Evolutionary conservation across 768 basidiomycete species (phyloP).

Genomic region (Tephrocybe rancida): DNA sequence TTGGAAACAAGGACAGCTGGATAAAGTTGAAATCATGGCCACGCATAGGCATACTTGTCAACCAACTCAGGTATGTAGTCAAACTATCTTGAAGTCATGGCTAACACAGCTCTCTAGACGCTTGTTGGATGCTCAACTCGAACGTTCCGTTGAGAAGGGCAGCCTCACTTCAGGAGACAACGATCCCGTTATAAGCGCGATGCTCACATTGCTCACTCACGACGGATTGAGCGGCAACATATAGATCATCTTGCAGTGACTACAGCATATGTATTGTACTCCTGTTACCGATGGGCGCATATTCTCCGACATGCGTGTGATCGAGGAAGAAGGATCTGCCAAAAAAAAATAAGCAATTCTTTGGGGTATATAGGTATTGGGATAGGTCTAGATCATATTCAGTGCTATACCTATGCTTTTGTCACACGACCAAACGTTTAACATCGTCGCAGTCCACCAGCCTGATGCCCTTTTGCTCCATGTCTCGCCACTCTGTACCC

Average conservation of each 20-base stretch:
- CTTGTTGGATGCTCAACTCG: slow-evolving; percentile 69
- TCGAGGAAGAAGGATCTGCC: too few relatives aligned
- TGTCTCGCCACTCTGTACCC: slow-evolving; percentile 36
- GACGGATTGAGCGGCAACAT: slow-evolving; percentile 21
- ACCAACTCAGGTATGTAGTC: slow-evolving; percentile 70
- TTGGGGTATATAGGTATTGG: too few relatives aligned
- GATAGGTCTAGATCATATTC: too few relatives aligned
- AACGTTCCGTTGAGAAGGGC: slow-evolving; percentile 65
- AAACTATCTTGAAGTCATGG: not conserved
- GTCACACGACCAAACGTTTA: slow-evolving; percentile 19
- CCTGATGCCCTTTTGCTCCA: slow-evolving; percentile 35
- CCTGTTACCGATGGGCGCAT: not conserved
- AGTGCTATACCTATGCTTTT: too few relatives aligned
- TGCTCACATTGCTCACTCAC: slow-evolving; percentile 29
- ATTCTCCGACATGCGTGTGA: too few relatives aligned
- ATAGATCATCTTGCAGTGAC: not conserved
- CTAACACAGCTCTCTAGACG: slow-evolving; percentile 40
- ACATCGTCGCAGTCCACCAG: slow-evolving; percentile 32
- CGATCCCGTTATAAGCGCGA: slow-evolving; percentile 52
- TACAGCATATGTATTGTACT: too few relatives aligned
- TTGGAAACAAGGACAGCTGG: slow-evolving; percentile 52
- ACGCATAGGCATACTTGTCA: slow-evolving; percentile 88
- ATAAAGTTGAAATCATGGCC: slow-evolving; percentile 82
- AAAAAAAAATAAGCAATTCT: too few relatives aligned
- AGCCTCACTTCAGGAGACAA: slow-evolving; percentile 46